Base-by-base conservation (phyloP, 2,329 filamentous ascomycete species). In the Fusarium devonianum region DNA sequence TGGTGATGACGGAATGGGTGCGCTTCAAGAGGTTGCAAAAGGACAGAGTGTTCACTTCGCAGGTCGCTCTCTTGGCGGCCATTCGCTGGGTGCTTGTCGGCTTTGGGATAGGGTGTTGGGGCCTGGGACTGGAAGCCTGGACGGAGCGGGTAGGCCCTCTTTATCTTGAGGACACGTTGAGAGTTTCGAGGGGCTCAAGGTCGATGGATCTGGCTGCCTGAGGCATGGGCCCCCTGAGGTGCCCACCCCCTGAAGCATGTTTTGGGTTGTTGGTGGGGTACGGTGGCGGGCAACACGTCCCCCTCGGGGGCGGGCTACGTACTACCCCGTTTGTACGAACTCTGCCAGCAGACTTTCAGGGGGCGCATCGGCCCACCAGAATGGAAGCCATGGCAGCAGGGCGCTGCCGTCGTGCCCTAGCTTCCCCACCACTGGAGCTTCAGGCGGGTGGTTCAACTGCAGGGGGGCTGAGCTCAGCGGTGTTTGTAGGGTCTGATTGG, bases 151-250 rank as follows among this genome's bases (percentile, higher is more conserved):
- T 40, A 48, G 58, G 58, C 49, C 43, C 56, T 69, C 65, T 72
- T 73, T 73, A 73, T 72, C 62, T 65, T 60, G 56, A 69, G 67
- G 67, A 65, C 67, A 69, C 67, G 67, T 69, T 59, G 58, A 64
- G 42, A 41, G 35, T 62, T 62, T 53, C 38, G 41, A 41, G 35
- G 53, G 42, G 47, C 41, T 36, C 18, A 29, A 39, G 37, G 32
- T 43, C 26, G 37, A 11, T 8, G 32, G 38, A 50, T 56, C 6
- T 19, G 23, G 32, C 2, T 61, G 68, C 69, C 69, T 71, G 63
- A 71, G 69, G 69, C 66, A 47, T 2, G 35, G 47, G 53, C 49
- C n/a, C 56, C 62, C 56, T 58, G 55, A 57, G 40, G 43, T 37
- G 21, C 34, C 22, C 35, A 22, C 44, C 58, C 56, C 56, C 57